Base-by-base conservation (phyloP, 352 stramenopile genomes). In the Thraustochytrium striatum region DNA sequence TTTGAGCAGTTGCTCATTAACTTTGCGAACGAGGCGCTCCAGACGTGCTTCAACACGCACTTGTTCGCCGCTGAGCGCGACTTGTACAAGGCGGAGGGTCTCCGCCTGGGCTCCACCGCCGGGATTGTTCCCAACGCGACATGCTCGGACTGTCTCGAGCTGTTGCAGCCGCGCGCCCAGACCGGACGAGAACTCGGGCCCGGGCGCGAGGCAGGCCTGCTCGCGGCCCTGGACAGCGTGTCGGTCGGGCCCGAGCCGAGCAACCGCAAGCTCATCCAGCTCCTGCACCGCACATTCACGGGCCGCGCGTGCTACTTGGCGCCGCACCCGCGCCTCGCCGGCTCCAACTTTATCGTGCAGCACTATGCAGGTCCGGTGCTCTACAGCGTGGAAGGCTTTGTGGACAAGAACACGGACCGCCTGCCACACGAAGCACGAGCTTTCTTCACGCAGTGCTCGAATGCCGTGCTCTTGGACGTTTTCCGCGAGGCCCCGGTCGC, bases 371-470 rank as follows among this genome's bases (percentile, higher is more conserved):
- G 89, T 21, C 87, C 82, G 38, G 90, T 94, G 50, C 88, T 88
- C 81, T 95, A 95, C 86, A 91, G 88, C 69, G 87, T 94, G 59
- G 89, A 91, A 50, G 86, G 87, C 28, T 95, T 95, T 80, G 93
- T 95, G 38, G 89, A 94, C 86, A 95, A 94, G 83, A 95, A 94
- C 87, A 92, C 92, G 79, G 90, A 95, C 75, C 89, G 87, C 25
- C 91, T 94, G 72, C 90, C 90, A 52, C 82, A 85, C 43, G 91
- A 94, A 3, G 70, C 91, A 70, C 86, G 90, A 11, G 85, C 85
- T 69, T 90, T 87, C 52, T 88, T 91, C n/a, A 82, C 86, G 36
- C 38, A 75, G 36, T 7, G 11, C 0, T 8, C 16, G 5, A 35
- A 33, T 7, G 8, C 33, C 8, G 0, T 57, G 5, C 8, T 70